Evolutionary conservation across 345 rosid species (phyloP).

Genomic region (sweet orange (Citrus sinensis)): DNA sequence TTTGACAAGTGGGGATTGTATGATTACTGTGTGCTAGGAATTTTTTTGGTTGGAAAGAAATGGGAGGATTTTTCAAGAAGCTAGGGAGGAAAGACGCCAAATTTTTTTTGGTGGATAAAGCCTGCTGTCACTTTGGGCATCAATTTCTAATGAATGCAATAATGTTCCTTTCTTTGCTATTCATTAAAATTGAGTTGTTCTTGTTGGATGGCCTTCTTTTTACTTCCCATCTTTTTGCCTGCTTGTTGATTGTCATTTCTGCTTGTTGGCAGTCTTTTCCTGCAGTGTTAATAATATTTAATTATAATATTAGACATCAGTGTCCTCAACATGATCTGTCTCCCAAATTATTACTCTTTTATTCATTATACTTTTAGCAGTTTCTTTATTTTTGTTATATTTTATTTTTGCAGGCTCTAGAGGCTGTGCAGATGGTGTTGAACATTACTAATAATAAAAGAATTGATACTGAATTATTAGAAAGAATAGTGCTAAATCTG

Average conservation of each 20-base stretch:
- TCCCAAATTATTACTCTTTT: not conserved
- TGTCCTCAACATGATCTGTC: not conserved
- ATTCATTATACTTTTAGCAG: not conserved
- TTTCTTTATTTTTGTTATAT: not conserved
- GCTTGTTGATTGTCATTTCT: not conserved
- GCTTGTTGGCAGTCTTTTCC: not conserved
- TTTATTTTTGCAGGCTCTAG: slow-evolving; percentile 58
- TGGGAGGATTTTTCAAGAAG: not conserved
- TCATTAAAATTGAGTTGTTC: not conserved
- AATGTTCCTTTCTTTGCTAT: not conserved
- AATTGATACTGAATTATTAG: slow-evolving; percentile 51
- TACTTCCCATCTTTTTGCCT: not conserved
- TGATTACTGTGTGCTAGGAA: not conserved
- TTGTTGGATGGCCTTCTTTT: not conserved
- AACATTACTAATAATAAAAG: slow-evolving; percentile 52
- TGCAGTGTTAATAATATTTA: not conserved
- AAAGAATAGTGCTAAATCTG: too few species aligned
- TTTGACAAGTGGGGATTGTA: not conserved
- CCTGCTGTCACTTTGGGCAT: not conserved
- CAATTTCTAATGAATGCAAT: not conserved
- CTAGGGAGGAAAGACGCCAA: not conserved
- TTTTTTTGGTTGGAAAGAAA: not conserved
- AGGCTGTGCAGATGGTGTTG: slow-evolving; percentile 74
- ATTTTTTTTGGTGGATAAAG: not conserved
- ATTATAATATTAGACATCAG: not conserved